Evolutionary conservation across 257 asterid genomes (phyloP).

Genomic region (Lycium barbarum): DNA sequence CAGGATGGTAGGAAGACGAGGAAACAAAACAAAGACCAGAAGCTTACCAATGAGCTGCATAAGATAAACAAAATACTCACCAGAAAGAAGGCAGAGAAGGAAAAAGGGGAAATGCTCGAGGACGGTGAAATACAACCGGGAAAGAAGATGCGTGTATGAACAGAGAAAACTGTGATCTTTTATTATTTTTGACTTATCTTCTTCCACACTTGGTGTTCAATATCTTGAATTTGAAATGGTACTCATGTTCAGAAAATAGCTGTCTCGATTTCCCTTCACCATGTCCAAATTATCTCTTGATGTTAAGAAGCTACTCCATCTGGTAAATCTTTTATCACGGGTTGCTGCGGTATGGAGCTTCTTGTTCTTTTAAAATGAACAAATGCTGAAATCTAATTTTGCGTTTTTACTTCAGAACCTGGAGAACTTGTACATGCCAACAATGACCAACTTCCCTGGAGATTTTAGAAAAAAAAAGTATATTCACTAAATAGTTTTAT

Average conservation of each 20-base stretch:
- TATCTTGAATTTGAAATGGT: not conserved
- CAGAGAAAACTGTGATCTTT: not conserved
- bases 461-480: not conserved
- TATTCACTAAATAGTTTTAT: too few relatives aligned
- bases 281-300: not conserved
- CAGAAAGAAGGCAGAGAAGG: constrained; percentile 79
- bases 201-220: not conserved
- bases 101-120: constrained; percentile 48
- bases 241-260: not conserved
- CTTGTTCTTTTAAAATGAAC: not conserved
- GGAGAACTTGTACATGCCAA: not conserved
- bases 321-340: not conserved
- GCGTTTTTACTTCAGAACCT: not conserved
- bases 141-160: constrained; percentile 70
- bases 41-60: constrained; percentile 89
- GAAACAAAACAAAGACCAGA: constrained; percentile 97
- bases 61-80: constrained; percentile 89
- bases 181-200: not conserved
- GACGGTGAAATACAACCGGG: constrained; percentile 80
- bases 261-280: not conserved
- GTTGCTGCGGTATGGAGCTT: not conserved
- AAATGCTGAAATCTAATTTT: not conserved
- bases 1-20: constrained; percentile 98
- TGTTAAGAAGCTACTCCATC: not conserved
- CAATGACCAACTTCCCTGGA: not conserved